Evolutionary conservation across 192 early-diverging fungal species (phyloP), one percentile per base, ranked within the genome.

Genomic region (Helicostylum pulchrum): DNA sequence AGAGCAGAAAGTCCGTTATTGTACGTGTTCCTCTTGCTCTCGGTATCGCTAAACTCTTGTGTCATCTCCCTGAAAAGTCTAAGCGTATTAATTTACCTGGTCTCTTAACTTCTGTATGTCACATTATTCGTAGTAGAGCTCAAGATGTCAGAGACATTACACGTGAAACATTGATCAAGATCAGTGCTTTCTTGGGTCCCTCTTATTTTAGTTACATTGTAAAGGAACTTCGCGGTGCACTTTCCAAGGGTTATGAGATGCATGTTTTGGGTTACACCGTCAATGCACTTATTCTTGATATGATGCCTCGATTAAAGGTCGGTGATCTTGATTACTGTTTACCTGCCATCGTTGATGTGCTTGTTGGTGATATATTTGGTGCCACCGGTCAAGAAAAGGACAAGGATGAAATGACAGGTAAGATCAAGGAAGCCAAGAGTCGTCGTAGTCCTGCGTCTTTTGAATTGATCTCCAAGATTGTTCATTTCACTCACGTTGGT

Each of bases 181-280:
- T 98, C 44, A 83, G 85, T 9, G 83, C 83, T 42, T 85, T 94
- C 71, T 77, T 99, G 14, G 95, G 95, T 5, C 80, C 92, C 0
- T 44, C 72, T 7, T 98, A 92, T 77, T 87, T 99, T 59, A 82
- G 79, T 8, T 99, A 95, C 72, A 85, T 99, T 50, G 68, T 99
- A 15, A 90, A 89, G 64, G 94, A 97, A 72, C 78, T 99, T 36
- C 76, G 78, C 48, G 75, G 83, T 15, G 87, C 88, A 19, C 72
- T 99, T 51, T 78, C 83, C 26, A 81, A 91, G 6, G 98, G 96
- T 46, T 91, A 94, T 63, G 91, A 96, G 63, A 80, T 92, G 34
- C 96, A 99, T 73, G 92, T 99, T 12, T 85, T 99, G n/a, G 93
- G 91, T 45, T 98, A 87, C 75, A 98, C 96, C 1, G 64, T 97